Conservation (phyloP, 352 stramenopile species). For the Phytophthora pseudosyringae region DNA sequence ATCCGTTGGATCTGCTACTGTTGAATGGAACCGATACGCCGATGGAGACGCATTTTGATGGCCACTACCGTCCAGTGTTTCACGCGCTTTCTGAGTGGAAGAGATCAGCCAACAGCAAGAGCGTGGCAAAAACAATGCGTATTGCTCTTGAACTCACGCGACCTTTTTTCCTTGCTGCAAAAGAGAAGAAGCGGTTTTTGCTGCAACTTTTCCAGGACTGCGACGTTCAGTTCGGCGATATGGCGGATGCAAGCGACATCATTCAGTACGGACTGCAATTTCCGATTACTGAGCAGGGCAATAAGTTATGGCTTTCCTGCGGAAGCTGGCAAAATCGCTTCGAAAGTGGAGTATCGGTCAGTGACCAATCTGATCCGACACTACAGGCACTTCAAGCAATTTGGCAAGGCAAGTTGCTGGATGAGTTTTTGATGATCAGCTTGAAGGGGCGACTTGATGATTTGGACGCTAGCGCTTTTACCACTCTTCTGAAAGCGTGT, state of each 20-base stretch:
- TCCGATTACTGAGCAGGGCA: conserved; percentile 43
- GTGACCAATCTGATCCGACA: conserved; percentile 13
- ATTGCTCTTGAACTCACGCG: conserved; percentile 46
- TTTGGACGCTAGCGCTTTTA: conserved; percentile 57
- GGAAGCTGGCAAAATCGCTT: conserved; percentile 57
- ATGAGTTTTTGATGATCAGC: conserved; percentile 85
- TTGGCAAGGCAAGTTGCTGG: conserved; percentile 77
- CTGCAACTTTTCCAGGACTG: conserved; percentile 75
- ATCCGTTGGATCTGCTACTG: conserved; percentile 39
- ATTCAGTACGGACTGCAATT: conserved; percentile 70
- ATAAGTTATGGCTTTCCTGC: conserved; percentile 58
- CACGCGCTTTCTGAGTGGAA: conserved; percentile 41
- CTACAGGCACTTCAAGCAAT: conserved; percentile 53
- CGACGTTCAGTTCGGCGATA: conserved; percentile 70
- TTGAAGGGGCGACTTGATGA: conserved; percentile 78
- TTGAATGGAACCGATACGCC: conserved; percentile 18
- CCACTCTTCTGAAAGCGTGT: conserved; percentile 54
- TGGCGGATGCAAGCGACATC: conserved; percentile 59
- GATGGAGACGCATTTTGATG: conserved; percentile 53
- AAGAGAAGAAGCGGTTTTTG: conserved; percentile 74
- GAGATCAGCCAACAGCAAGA: conserved; percentile 25
- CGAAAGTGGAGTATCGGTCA: conserved; percentile 13
- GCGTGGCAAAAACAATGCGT: conserved; percentile 32
- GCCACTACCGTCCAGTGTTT: conserved; percentile 53
- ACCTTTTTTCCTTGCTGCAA: conserved; percentile 57